Base-by-base conservation (phyloP, 2,329 filamentous ascomycete genomes). In the Xylariaceae sp. region DNA sequence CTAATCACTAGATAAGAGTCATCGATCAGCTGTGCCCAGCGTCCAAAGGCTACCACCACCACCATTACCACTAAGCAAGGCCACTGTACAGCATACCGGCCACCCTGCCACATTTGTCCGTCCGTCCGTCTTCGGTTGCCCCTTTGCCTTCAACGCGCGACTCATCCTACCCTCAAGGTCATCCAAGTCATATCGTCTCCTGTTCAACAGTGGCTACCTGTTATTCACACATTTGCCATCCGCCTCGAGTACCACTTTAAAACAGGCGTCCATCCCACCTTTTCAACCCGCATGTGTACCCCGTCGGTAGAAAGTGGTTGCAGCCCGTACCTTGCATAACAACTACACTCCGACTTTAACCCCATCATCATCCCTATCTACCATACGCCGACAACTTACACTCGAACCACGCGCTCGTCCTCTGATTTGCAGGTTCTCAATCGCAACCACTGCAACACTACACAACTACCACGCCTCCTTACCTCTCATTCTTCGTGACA, bases 291-390 rank as follows among this genome's bases (percentile, higher is more conserved):
- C 60, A 66, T 63, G 69, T 58, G 43, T 46, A 34, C 55, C 48
- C 50, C 50, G 37, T 62, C 58, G 58, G 62, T 60, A 65, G 58
- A 63, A 56, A 56, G 65, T 67, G 68, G 68, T 69, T 68, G 65
- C 65, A 69, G 63, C 50, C 55, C 49, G 69, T 71, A 71, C 69
- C 70, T 73, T 73, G 70, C 70, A 73, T 72, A 68, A 70, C 62
- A 58, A 44, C n/a, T 33, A 21, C 7, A 33, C 43, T 33, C 36
- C 49, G 51, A 53, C 56, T 53, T 53, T 31, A 31, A 31, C 33
- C 33, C 28, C 7, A n/a, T 8, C 45, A 23, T 17, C 11, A 28
- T 19, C 6, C 21, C 21, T 23, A 21, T 23, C 41, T n/a, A 37
- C 40, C 16, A 14, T 36, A 44, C 43, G 24, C 17, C 17, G 28